Conservation (phyloP, 1,139 yeast species). For the Geotrichum reessii region DNA sequence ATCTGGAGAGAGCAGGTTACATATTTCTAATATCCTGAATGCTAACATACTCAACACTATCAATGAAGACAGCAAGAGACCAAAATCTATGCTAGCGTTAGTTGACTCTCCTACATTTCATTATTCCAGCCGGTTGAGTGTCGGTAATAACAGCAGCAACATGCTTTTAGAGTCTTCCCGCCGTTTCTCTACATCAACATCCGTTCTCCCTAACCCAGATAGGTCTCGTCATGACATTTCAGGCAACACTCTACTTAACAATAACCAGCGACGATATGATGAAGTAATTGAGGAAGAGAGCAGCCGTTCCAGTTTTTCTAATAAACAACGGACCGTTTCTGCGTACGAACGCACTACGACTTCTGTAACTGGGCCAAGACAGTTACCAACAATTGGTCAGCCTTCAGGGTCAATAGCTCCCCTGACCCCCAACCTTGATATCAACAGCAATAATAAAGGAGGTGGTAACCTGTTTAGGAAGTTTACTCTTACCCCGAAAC, state of each 20-base stretch:
- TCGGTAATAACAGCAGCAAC: not conserved
- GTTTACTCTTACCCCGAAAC: constrained; percentile 15
- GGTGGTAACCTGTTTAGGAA: constrained; percentile 11
- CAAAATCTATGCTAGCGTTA: not conserved
- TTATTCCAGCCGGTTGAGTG: not conserved
- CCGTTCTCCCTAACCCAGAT: not conserved
- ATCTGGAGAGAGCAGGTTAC: constrained; percentile 1
- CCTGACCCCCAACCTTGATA: not conserved
- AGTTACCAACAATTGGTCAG: not conserved
- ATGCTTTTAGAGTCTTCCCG: not conserved
- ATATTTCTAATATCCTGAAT: constrained; percentile 10
- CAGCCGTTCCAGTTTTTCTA: not conserved
- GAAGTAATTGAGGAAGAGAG: not conserved
- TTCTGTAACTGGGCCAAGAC: not conserved
- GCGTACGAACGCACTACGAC: constrained; percentile 6
- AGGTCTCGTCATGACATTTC: not conserved
- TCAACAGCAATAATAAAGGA: not conserved
- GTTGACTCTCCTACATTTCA: not conserved
- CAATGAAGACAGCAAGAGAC: not conserved
- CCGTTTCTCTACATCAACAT: not conserved
- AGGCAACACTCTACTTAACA: not conserved
- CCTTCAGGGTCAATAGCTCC: not conserved
- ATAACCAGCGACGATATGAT: not conserved
- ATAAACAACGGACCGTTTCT: constrained; percentile 3
- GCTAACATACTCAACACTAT: constrained; percentile 10